Evolutionary conservation across 139 green algal genomes (phyloP).

Genomic region (Trebouxia sp.): DNA sequence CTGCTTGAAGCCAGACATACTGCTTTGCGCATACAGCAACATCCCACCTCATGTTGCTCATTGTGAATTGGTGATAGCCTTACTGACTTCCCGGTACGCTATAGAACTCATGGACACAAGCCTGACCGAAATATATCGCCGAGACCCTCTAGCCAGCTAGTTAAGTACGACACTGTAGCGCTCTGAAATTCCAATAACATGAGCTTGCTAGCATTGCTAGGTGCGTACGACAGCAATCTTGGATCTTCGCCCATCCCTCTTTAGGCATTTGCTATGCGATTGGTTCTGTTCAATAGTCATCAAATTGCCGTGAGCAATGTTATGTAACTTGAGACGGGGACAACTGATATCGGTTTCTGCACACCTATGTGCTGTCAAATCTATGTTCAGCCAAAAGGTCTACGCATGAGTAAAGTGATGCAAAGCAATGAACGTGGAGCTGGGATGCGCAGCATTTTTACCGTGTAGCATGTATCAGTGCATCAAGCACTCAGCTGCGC

Average conservation of each 20-base stretch:
- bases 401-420: background rate
- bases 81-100: background rate
- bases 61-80: slow-evolving; percentile 6
- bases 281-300: slow-evolving; percentile 18
- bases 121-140: background rate
- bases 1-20: background rate
- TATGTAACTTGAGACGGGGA: slow-evolving; percentile 23
- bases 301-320: slow-evolving; percentile 16
- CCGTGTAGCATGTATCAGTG: background rate
- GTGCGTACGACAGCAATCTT: slow-evolving; percentile 18
- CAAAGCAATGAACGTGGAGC: background rate
- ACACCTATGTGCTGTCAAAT: too few species aligned
- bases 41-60: slow-evolving; percentile 9
- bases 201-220: slow-evolving; percentile 18
- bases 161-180: background rate
- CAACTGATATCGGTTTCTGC: slow-evolving; percentile 14
- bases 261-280: slow-evolving; percentile 12
- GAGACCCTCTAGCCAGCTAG: slow-evolving; percentile 17
- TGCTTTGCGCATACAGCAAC: slow-evolving; percentile 14
- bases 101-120: slow-evolving; percentile 20
- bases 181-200: too few species aligned
- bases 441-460: background rate
- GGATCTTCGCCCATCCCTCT: slow-evolving; percentile 18
- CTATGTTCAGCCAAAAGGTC: background rate
- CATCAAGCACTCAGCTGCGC: too few species aligned